A percentile compares a stretch with the other conserved stretches of the same genome.
Conservation (phyloP, 257 asterid genomes). For the Lycium ferocissimum region DNA sequence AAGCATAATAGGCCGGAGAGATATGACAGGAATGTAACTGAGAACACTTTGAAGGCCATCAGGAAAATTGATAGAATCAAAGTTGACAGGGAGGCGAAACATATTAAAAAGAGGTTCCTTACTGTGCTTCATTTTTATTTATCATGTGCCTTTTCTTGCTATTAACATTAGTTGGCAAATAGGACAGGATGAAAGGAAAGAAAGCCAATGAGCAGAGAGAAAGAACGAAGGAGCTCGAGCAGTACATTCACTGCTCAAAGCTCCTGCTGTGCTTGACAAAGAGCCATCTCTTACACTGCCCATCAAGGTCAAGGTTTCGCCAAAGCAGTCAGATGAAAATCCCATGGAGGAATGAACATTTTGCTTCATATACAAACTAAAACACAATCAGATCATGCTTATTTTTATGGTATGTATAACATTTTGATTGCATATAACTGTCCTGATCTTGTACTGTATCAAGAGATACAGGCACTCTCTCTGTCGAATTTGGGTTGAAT, state of each 20-base stretch:
- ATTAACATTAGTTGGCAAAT: conserved; percentile 31
- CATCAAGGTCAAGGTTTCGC: conserved; percentile 43
- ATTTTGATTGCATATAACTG: background rate
- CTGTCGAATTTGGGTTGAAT: no score
- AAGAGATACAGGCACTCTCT: no score
- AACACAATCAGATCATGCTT: background rate
- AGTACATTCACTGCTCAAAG: conserved; percentile 68
- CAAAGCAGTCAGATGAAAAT: conserved; percentile 31
- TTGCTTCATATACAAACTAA: background rate
- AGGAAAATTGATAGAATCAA: conserved; percentile 83
- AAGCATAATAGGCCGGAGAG: conserved; percentile 53
- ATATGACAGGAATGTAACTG: no score
- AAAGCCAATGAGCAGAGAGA: conserved; percentile 50
- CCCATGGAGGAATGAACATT: conserved; percentile 47
- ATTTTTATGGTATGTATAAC: background rate
- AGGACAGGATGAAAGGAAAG: conserved; percentile 71
- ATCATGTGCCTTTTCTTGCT: background rate
- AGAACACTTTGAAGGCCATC: conserved; percentile 70
- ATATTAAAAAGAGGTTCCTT: conserved; percentile 59
- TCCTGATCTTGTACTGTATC: no score
- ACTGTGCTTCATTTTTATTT: background rate
- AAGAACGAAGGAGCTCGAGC: conserved; percentile 56
- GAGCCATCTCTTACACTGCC: conserved; percentile 61
- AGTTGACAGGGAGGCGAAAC: conserved; percentile 67
- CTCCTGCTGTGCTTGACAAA: conserved; percentile 52